Base-by-base conservation (phyloP, 2,329 filamentous ascomycete genomes). In the Phialophora verrucosa region DNA sequence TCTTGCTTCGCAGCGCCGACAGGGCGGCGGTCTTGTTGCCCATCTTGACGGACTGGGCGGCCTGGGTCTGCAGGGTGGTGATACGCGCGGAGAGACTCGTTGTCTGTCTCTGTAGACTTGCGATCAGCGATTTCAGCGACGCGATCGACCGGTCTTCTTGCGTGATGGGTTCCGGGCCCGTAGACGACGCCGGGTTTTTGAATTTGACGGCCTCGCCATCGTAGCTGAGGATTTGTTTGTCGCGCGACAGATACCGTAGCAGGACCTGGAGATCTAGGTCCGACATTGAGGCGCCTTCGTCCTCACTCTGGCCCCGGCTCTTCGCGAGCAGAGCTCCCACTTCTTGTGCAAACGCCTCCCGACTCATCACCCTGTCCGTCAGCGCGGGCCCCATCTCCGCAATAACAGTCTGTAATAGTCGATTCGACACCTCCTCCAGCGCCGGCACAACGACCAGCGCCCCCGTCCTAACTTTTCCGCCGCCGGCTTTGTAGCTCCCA, bases 111-210 rank as follows among this genome's bases (percentile, higher is more conserved):
- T 84, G 85, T 47, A 98, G 84, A 0, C 88, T 83, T 7, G 84
- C 78, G 17, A 92, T 89, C 67, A 97, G 88, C 23, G 88, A 85
- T 68, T 90, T 88, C 17, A 99, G 83, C 59, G 90, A 90, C 1
- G 93, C 93, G 69, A 97, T 91, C 0, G 91, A 90, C 4, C 83
- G 82, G 78, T 99, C 95, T 73, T 96, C 90, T 64, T 88, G 82
- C 0, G 91, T 91, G 70, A 98, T 89, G 11, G 69, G 69, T 50
- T 74, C 72, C 2, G 70, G 69, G 38, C 38, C 17, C n/a, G 53
- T 20, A 1, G 82, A 78, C 12, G 75, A 71, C 2, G 82, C 81
- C 0, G 84, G 76, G 0, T 79, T 78, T 72, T 87, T 90, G 76
- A 98, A 89, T 75, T 91, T 93, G 72, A 99, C 84, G 0, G 88